phyloP scores from a whole-genome alignment of 345 rosid species.

The Isatis tinctoria region DNA sequence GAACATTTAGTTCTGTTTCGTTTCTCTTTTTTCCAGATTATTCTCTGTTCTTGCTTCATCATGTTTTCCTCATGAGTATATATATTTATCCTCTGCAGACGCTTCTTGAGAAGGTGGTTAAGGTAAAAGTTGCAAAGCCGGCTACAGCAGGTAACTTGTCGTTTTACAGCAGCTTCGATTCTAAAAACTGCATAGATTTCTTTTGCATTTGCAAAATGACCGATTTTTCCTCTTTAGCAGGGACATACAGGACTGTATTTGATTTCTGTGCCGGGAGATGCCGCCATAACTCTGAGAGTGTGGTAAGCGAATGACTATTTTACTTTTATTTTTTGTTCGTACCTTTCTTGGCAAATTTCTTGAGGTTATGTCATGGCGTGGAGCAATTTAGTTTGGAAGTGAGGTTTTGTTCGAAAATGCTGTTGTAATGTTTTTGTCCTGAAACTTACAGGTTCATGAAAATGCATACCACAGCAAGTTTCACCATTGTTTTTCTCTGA shows the following conservation, averaged over 20 bases:
- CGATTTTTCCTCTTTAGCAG: constrained; percentile 33
- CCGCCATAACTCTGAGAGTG: constrained; percentile 91
- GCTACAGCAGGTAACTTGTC: constrained; percentile 62
- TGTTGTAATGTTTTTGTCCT: not conserved
- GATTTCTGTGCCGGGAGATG: constrained; percentile 95
- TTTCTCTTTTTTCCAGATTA: not conserved
- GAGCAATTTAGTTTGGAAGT: not conserved
- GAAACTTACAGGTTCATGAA: constrained; percentile 74
- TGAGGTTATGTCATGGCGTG: not conserved
- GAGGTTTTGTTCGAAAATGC: not conserved
- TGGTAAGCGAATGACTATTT: constrained; percentile 47
- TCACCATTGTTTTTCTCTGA: constrained; percentile 90
- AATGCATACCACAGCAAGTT: constrained; percentile 87
- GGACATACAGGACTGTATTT: constrained; percentile 66
- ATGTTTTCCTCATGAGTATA: constrained; percentile 7
- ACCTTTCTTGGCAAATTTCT: no score
- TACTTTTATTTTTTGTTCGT: no score
- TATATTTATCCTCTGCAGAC: constrained; percentile 45
- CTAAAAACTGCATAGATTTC: not conserved
- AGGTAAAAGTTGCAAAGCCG: constrained; percentile 77
- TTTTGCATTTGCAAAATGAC: not conserved
- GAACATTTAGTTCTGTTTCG: not conserved
- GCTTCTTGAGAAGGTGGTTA: constrained; percentile 45
- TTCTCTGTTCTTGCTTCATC: constrained; percentile 14
- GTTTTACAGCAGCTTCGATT: not conserved